Evolutionary conservation across 805 yeast genomes (phyloP), one percentile per base, ranked within the genome.

Genomic region (Starmerella stellata): DNA sequence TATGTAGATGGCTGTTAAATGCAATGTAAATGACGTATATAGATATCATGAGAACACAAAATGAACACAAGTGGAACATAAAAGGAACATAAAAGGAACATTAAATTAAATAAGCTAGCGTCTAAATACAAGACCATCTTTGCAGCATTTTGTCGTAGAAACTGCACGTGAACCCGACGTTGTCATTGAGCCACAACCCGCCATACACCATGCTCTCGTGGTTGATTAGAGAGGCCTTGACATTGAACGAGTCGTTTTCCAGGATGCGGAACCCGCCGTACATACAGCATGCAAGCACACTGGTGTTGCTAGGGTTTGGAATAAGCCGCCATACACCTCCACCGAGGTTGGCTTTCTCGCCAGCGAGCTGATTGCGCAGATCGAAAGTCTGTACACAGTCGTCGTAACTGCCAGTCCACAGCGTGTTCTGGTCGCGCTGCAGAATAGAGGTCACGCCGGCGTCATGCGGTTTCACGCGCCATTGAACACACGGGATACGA

Each of bases 141-240:
- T 85, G 94, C 2, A 87, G 67, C 16, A 78, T 71, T 39, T 70
- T 70, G 56, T 87, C 98, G 60, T 87, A 87, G 56, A 87, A 87
- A 39, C 95, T 82, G 55, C 95, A 87, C 1, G 95, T 83, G 2
- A 72, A 77, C 5, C 78, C 69, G 4, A 48, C 55, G 5, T 65
- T 71, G 4, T 63, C 63, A 2, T 52, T 51, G 13, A 65, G 57
- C 93, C 95, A 85, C 52, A 79, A 94, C 4, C 93, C 95, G 0
- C 96, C 98, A 52, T 87, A 87, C 39, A 87, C 85, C 82, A 90
- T 87, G 43, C 95, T 81, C 36, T 74, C 75, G 53, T 87, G 96
- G 23, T 49, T 47, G 11, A 42, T 37, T 9, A 46, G 45, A 3
- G 43, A 36, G 5, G 15, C 35, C 2, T 21, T 17, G n/a, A 45